Base-by-base conservation (phyloP, 2,329 filamentous ascomycete species). In the Penicillium sp. region DNA sequence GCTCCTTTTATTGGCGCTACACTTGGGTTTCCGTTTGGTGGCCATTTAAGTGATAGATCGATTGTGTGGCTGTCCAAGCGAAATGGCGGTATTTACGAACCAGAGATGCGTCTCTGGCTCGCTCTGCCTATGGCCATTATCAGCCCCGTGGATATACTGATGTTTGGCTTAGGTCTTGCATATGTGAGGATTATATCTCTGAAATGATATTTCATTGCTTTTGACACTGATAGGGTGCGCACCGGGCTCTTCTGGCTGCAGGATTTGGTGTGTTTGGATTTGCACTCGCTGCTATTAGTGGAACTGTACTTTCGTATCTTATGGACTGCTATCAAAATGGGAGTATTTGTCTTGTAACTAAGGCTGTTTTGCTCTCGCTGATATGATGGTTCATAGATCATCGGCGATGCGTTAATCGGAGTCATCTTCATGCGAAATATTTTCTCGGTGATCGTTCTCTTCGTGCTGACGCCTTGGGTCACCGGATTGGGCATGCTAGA, bases 351-450 rank as follows among this genome's bases (percentile, higher is more conserved):
- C 8, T 10, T 2, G 10, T 23, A 19, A 7, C 4, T 10, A 16
- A 27, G 57, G 36, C 5, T 43, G 9, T 34, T 13, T 13, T 34
- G 30, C 11, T 10, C 10, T 27, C 16, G 10, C 40, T 51, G n/a
- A 51, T 4, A 23, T 34, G 10, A 23, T 8, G 7, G 3, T n/a
- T 32, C n/a, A 7, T 55, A 79, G 69, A 75, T 81, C 29, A 70
- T 80, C 39, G 77, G 73, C 6, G 77, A 80, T 57, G 72, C 77
- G 1, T 64, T 81, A 6, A 74, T 79, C 2, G 73, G 67, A 0
- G 67, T 81, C 1, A 74, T 75, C 0, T 74, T 80, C 50, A 65
- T 76, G 26, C 71, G 78, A 1, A 80, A 81, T 47, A 59, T 69
- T 5, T 69, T 79, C 41, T 69, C 70, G 23, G 75, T 74, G 4